A percentile compares a stretch with the other conserved stretches of the same genome.
Evolutionary conservation across 208 protist species (phyloP).

Genomic region (Wallacemonas sp.): DNA sequence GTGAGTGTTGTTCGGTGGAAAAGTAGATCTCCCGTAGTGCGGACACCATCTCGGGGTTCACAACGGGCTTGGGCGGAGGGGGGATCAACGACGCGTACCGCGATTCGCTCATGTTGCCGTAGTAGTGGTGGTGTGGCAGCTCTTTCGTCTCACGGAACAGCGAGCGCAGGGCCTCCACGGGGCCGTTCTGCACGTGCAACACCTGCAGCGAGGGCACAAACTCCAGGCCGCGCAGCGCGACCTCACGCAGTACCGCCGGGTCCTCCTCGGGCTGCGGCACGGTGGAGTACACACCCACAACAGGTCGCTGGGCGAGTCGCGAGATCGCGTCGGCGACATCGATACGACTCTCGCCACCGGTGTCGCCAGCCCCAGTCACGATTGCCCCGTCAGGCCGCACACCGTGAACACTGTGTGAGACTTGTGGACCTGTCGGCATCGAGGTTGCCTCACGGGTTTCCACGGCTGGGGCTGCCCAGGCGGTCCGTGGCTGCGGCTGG

Average conservation of each 20-base stretch:
- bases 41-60: slow-evolving; percentile 7
- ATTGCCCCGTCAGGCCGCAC: no score
- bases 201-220: slow-evolving; percentile 11
- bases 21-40: slow-evolving; percentile 13
- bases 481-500: slow-evolving; percentile 3
- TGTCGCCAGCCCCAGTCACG: no score
- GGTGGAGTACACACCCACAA: slow-evolving; percentile 1
- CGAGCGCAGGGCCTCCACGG: not conserved
- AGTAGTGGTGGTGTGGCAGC: slow-evolving; percentile 10
- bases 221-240: slow-evolving; percentile 4
- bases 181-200: slow-evolving; percentile 7
- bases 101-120: slow-evolving; percentile 4
- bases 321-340: not conserved
- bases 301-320: not conserved
- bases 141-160: not conserved
- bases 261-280: slow-evolving; percentile 8
- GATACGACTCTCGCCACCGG: no score
- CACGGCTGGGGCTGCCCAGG: no score
- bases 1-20: slow-evolving; percentile 7
- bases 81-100: slow-evolving; percentile 1
- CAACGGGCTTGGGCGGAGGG: not conserved
- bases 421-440: no score
- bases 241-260: slow-evolving; percentile 5
- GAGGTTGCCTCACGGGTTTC: no score
- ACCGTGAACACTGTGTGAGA: no score